Conservation (phyloP, 2,329 filamentous ascomycete genomes). For the Alternaria sp. region DNA sequence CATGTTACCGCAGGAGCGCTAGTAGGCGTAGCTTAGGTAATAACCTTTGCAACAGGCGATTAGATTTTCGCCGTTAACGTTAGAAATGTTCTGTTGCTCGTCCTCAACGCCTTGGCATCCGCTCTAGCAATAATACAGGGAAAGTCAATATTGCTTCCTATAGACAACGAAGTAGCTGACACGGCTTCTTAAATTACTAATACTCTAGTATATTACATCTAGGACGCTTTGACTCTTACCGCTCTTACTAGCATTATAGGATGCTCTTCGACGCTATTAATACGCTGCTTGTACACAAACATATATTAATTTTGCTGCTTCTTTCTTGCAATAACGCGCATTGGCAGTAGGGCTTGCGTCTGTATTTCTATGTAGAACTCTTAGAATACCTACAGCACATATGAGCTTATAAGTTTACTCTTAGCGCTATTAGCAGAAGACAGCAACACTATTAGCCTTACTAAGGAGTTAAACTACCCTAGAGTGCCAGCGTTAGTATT, state of each 20-base stretch:
- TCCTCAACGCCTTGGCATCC: conserved; percentile 22
- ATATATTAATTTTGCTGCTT: conserved; percentile 25
- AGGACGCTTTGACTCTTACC: conserved; percentile 21
- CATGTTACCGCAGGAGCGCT: conserved; percentile 12
- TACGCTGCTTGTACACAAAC: conserved; percentile 34
- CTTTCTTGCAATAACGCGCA: conserved; percentile 19
- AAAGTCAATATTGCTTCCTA: conserved; percentile 29
- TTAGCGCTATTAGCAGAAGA: background rate
- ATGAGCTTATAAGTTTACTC: conserved; percentile 2
- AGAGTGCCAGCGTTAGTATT: background rate
- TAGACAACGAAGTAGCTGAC: conserved; percentile 9
- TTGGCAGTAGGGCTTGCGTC: conserved; percentile 8
- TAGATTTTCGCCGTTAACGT: conserved; percentile 18
- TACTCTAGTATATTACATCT: conserved; percentile 2
- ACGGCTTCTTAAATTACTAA: conserved; percentile 1
- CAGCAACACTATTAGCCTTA: background rate
- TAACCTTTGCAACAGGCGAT: conserved; percentile 11
- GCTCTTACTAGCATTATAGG: conserved; percentile 25
- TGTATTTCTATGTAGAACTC: conserved; percentile 1
- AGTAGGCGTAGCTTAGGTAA: conserved; percentile 12
- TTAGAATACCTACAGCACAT: background rate
- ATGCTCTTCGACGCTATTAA: conserved; percentile 21
- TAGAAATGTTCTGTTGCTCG: conserved; percentile 18
- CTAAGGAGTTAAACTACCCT: background rate
- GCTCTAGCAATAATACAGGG: conserved; percentile 24